Evolutionary conservation across 371 early-diverging fungal species (phyloP), one percentile per base, ranked within the genome.

Genomic region (Mucor irregularis): DNA sequence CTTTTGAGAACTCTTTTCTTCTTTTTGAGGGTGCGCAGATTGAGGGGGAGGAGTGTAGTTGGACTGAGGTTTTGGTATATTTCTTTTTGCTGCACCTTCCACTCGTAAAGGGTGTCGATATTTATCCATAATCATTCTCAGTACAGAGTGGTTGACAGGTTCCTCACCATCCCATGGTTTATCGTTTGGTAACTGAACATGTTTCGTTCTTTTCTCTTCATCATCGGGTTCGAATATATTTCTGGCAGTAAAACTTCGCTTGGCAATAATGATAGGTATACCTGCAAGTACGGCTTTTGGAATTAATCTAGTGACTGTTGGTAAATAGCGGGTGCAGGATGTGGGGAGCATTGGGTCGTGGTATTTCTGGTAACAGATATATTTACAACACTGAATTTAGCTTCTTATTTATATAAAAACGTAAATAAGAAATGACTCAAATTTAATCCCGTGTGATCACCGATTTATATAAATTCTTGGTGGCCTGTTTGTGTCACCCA

Each of bases 111-210:
- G 67, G 17, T 49, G 43, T 28, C 53, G 46, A 39, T 70, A 67
- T 51, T 70, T 70, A 31, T 70, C 71, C 43, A 70, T 61, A 5
- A 70, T 58, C 71, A 70, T 70, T 24, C 71, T 56, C 22, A 70
- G 40, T 24, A 70, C 64, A 4, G 67, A 57, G 47, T 67, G 61
- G 2, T 56, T 40, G 0, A 66, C 64, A 25, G 61, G 58, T 34
- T 70, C 71, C 21, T 70, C 67, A 11, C 67, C 67, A 40, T 62
- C 56, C 67, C 71, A 70, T 2, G 71, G 67, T 30, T 64, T 59
- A 17, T 69, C 69, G 29, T 50, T 35, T 1, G 62, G 58, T 16
- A 53, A 25, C 17, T 67, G 68, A 11, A 56, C 30, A 17, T 61
- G 55, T 6, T 49, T 48, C 17, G 39, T 31, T 10, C 22, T 34